These are phyloP conservation scores for Trichoderma parareesei DNA, from an alignment of 495 filamentous ascomycete genomes.

Conservation along the genomic window DNA sequence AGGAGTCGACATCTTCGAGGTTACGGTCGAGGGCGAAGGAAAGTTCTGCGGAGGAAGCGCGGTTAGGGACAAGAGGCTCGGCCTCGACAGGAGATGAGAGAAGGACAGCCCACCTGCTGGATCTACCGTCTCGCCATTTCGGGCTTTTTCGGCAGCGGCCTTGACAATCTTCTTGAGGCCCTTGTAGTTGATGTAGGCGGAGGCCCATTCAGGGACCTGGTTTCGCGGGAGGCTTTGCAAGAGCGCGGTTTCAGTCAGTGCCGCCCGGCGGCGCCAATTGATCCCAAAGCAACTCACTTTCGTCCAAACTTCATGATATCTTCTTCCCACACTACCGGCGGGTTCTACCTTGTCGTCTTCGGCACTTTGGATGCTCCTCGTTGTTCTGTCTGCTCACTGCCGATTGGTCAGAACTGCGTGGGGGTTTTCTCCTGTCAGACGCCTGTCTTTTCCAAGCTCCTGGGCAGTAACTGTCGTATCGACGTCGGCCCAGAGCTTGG, in stretches of 20 bases:
- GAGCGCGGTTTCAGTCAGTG: neutral
- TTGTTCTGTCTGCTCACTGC: neutral
- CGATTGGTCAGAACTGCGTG: conserved; percentile 8
- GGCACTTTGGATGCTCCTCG: neutral
- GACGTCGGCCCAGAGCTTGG: no score
- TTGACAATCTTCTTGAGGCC: conserved; percentile 92
- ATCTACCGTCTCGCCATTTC: conserved; percentile 66
- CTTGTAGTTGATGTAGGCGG: conserved; percentile 93
- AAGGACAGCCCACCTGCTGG: conserved; percentile 50
- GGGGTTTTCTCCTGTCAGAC: neutral
- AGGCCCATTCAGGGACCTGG: conserved; percentile 93
- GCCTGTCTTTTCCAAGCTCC: conserved; percentile 1
- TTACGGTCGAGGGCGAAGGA: conserved; percentile 93
- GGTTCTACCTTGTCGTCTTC: neutral
- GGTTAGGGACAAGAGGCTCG: conserved; percentile 19
- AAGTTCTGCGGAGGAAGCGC: conserved; percentile 55
- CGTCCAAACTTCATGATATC: conserved; percentile 70
- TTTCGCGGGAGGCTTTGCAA: conserved; percentile 68
- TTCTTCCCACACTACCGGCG: conserved; percentile 11
- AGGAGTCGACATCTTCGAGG: conserved; percentile 86
- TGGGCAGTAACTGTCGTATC: no score
- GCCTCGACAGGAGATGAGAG: conserved; percentile 1
- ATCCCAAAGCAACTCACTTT: conserved; percentile 37
- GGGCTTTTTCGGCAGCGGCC: conserved; percentile 51
- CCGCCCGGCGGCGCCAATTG: neutral